These are phyloP conservation scores for Cynara cardunculus DNA, from an alignment of 129 eudicot genomes.

Conservation along the genomic window DNA sequence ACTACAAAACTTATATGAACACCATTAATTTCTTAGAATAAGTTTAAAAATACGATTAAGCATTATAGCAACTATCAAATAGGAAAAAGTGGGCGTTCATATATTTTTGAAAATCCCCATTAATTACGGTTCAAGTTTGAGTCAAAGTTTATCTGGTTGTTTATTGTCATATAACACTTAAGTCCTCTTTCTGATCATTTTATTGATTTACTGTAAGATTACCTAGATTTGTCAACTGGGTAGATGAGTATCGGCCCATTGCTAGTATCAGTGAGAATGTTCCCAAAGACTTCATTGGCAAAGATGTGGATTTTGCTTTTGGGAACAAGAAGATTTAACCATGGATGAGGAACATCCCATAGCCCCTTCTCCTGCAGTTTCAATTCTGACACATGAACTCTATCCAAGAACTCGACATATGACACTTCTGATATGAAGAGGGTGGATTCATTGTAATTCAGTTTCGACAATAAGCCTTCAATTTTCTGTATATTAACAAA, in stretches of 20 bases:
- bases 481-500: conserved; percentile 51
- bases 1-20: too few relatives aligned
- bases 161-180: not conserved
- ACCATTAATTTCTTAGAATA: too few relatives aligned
- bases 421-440: conserved; percentile 80
- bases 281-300: conserved; percentile 72
- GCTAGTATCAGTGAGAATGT: conserved; percentile 86
- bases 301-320: conserved; percentile 60
- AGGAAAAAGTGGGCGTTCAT: not conserved
- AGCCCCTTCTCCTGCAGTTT: conserved; percentile 74
- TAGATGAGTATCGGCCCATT: conserved; percentile 93
- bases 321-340: conserved; percentile 93
- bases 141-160: not conserved
- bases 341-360: conserved; percentile 97
- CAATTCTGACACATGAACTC: conserved; percentile 77
- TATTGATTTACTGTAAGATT: not conserved
- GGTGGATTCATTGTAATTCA: conserved; percentile 64
- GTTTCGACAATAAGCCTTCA: conserved; percentile 49
- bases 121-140: not conserved
- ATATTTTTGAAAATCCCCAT: not conserved
- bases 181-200: not conserved
- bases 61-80: not conserved
- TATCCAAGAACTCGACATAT: conserved; percentile 69
- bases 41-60: not conserved
- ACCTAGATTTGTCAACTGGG: conserved; percentile 95